A percentile compares a stretch with the other conserved stretches of the same genome.
These are phyloP conservation scores for Pestalotiopsis sp. DNA, from an alignment of 2,329 filamentous ascomycete species.

Conservation along the genomic window DNA sequence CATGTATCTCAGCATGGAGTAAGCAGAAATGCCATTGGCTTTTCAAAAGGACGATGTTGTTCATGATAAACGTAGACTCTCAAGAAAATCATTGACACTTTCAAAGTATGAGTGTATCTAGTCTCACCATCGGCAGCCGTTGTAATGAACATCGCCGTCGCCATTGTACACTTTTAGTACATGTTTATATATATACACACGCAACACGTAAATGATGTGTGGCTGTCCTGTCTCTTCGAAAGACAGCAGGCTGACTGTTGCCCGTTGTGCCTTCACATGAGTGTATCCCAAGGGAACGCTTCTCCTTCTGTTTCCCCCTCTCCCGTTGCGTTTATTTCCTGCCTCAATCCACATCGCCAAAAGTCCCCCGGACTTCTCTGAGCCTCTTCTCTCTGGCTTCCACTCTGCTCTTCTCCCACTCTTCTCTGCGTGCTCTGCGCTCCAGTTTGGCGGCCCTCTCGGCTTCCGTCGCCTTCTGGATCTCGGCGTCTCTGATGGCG, in stretches of 20 bases:
- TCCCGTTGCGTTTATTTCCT: neutral
- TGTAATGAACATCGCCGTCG: neutral
- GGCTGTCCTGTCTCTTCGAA: neutral
- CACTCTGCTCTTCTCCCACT: conserved; percentile 3
- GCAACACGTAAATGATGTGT: neutral
- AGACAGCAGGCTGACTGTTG: neutral
- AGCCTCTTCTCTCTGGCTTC: conserved; percentile 5
- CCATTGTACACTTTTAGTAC: conserved; percentile 12
- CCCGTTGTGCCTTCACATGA: neutral
- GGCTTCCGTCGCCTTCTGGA: conserved; percentile 13
- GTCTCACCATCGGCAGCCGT: neutral
- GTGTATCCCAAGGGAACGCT: neutral
- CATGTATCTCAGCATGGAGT: neutral
- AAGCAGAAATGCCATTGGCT: neutral
- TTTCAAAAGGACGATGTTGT: neutral
- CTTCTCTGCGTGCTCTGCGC: conserved; percentile 6
- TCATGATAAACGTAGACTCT: too few relatives aligned
- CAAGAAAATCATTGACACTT: too few relatives aligned
- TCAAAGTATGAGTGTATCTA: too few relatives aligned
- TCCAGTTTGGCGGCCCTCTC: conserved; percentile 13
- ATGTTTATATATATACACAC: conserved; percentile 11
- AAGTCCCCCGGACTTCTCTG: neutral
- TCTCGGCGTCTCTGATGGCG: conserved; percentile 15
- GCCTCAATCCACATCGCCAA: conserved; percentile 11
- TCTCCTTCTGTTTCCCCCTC: neutral